phyloP scores from a whole-genome alignment of 331 rosid species.

The Saraca asoca region DNA sequence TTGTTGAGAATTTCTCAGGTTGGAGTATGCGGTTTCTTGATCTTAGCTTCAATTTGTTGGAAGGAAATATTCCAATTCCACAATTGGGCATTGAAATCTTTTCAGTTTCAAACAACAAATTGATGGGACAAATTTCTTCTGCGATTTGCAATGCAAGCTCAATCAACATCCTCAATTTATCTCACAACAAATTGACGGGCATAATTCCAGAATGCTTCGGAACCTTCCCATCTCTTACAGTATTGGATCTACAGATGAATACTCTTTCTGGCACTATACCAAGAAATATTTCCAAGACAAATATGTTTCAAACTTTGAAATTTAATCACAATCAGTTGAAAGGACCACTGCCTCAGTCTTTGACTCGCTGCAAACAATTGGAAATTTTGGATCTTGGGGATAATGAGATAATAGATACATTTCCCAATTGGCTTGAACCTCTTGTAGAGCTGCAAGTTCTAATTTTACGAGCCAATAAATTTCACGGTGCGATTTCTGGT shows the following conservation, averaged over 20 bases:
- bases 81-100: neutral
- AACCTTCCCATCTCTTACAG: neutral
- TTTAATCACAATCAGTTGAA: conserved; percentile 18
- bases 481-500: neutral
- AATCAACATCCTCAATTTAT: neutral
- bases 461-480: conserved; percentile 7
- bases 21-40: neutral
- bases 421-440: conserved; percentile 33
- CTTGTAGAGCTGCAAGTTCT: conserved; percentile 26
- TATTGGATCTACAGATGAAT: conserved; percentile 15
- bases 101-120: conserved; percentile 19
- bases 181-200: neutral
- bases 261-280: conserved; percentile 24
- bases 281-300: neutral
- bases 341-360: conserved; percentile 28
- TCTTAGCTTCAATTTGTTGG: neutral
- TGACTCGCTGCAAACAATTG: neutral
- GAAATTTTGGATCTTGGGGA: conserved; percentile 24
- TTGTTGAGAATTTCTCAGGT: conserved; percentile 12
- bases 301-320: neutral
- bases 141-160: neutral
- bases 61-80: conserved; percentile 1
- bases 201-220: neutral
- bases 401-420: conserved; percentile 12
- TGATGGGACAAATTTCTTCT: neutral